Evolutionary conservation across 768 basidiomycete genomes (phyloP).

Genomic region (Lactarius hengduanensis): DNA sequence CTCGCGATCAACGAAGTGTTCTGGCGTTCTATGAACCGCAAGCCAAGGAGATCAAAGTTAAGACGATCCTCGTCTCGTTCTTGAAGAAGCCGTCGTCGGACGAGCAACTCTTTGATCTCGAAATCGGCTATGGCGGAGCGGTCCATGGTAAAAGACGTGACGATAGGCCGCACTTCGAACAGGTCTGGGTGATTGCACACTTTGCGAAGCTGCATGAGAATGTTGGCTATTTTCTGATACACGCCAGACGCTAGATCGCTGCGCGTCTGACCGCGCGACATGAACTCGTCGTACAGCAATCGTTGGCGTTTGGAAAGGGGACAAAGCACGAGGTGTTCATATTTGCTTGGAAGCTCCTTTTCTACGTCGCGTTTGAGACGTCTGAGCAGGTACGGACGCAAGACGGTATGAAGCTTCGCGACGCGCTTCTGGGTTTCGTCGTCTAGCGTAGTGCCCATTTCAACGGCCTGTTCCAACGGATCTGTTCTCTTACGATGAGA

Average conservation of each 20-base stretch:
- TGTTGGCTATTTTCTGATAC: conserved; percentile 88
- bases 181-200: conserved; percentile 94
- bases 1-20: conserved; percentile 52
- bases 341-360: conserved; percentile 91
- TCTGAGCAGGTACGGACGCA: conserved; percentile 94
- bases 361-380: conserved; percentile 98
- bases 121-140: conserved; percentile 76
- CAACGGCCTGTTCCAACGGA: conserved; percentile 92
- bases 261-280: conserved; percentile 81
- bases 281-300: conserved; percentile 96
- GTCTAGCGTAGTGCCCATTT: conserved; percentile 71
- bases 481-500: conserved; percentile 46
- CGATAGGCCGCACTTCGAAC: conserved; percentile 85
- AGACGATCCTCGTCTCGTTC: conserved; percentile 51
- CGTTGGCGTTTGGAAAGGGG: conserved; percentile 88
- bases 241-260: conserved; percentile 81
- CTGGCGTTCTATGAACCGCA: conserved; percentile 60
- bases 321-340: conserved; percentile 86
- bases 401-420: conserved; percentile 84
- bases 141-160: conserved; percentile 71
- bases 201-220: conserved; percentile 97
- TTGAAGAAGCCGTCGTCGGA: conserved; percentile 69
- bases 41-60: conserved; percentile 62
- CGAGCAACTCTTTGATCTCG: conserved; percentile 83
- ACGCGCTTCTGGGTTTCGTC: conserved; percentile 85